These are phyloP conservation scores for Myxozyma vanderwaltii DNA, from an alignment of 805 yeast genomes.

Conservation along the genomic window DNA sequence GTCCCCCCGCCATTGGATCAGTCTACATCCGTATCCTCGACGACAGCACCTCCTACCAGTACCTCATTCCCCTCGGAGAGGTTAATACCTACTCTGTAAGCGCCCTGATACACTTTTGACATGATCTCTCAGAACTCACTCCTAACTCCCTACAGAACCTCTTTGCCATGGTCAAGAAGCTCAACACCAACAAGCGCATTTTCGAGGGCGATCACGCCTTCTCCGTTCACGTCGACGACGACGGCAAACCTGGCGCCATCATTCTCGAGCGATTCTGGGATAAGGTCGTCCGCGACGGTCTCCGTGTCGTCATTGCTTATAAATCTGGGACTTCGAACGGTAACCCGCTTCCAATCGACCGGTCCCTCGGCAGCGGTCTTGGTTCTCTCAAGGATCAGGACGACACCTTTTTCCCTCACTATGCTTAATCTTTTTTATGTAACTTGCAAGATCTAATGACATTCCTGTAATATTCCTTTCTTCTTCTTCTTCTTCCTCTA, in stretches of 20 bases:
- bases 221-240: slow-evolving; percentile 33
- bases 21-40: slow-evolving; percentile 27
- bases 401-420: slow-evolving; percentile 30
- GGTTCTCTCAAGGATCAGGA: slow-evolving; percentile 29
- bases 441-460: no score
- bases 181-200: slow-evolving; percentile 28
- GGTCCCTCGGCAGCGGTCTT: slow-evolving; percentile 27
- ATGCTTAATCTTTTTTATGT: slow-evolving; percentile 1
- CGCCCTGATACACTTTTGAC: background rate
- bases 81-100: slow-evolving; percentile 26
- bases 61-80: slow-evolving; percentile 27
- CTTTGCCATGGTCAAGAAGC: slow-evolving; percentile 28
- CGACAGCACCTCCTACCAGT: slow-evolving; percentile 14
- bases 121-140: background rate
- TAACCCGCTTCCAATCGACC: slow-evolving; percentile 28
- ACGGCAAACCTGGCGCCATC: slow-evolving; percentile 31
- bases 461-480: no score
- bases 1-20: slow-evolving; percentile 16
- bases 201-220: slow-evolving; percentile 31
- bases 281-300: slow-evolving; percentile 34
- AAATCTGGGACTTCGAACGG: slow-evolving; percentile 10
- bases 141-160: slow-evolving; percentile 11
- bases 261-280: slow-evolving; percentile 35
- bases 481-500: no score
- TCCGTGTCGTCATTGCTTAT: slow-evolving; percentile 24